Conservation (phyloP, 2,329 filamentous ascomycete species). For the Monilinia vaccinii-corymbosi region DNA sequence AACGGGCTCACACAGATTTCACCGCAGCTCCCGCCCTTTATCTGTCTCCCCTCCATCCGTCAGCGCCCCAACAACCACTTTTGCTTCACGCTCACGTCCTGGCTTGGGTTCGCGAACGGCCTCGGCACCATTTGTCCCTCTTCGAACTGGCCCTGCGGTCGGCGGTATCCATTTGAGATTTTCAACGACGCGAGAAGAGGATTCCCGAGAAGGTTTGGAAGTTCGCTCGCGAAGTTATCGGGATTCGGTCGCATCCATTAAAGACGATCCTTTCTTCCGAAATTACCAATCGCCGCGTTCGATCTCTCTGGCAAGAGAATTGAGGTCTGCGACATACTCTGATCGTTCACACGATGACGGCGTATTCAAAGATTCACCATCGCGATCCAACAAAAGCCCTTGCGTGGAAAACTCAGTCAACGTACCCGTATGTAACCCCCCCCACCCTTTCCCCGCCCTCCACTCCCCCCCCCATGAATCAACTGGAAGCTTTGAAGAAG, state of each 20-base stretch:
- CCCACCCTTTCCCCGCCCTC: too few species aligned
- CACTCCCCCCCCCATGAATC: too few species aligned
- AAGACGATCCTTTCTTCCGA: constrained; percentile 48
- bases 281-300: constrained; percentile 34
- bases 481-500: too few species aligned
- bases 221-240: constrained; percentile 27
- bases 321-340: constrained; percentile 23
- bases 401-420: constrained; percentile 19
- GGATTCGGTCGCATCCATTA: constrained; percentile 43
- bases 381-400: constrained; percentile 13
- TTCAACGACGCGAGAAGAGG: constrained; percentile 12
- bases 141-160: neutral
- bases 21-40: constrained; percentile 3
- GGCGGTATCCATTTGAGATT: neutral
- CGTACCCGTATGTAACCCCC: constrained; percentile 19
- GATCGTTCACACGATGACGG: constrained; percentile 16
- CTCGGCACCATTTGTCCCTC: constrained; percentile 10
- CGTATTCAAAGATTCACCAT: constrained; percentile 11
- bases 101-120: constrained; percentile 5
- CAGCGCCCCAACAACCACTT: neutral
- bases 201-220: constrained; percentile 10
- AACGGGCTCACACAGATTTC: constrained; percentile 5
- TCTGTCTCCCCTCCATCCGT: constrained; percentile 10
- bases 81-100: constrained; percentile 4
- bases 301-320: constrained; percentile 28